Conservation (phyloP, 495 filamentous ascomycete genomes). For the Penicillium coffeae region DNA sequence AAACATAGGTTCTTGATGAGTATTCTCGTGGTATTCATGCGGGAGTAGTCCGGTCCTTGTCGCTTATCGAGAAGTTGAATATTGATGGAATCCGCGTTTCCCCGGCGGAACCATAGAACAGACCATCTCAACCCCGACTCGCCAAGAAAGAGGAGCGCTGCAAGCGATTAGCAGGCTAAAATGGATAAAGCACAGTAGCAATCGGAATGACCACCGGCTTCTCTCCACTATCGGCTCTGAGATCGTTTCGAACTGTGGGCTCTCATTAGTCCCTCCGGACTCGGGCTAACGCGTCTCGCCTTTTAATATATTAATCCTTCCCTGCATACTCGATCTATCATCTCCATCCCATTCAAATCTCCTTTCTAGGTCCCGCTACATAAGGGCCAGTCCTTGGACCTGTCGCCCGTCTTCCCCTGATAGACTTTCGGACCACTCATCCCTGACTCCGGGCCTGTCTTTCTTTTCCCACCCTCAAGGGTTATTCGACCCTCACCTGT, state of each 20-base stretch:
- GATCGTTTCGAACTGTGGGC: slow-evolving; percentile 22
- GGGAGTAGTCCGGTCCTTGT: too few species aligned
- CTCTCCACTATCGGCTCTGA: slow-evolving; percentile 22
- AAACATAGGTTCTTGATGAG: too few species aligned
- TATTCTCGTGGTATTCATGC: too few species aligned
- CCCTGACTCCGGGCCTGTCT: not conserved
- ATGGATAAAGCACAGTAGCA: slow-evolving; percentile 23
- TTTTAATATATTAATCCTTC: slow-evolving; percentile 24
- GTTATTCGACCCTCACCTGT: slow-evolving; percentile 2
- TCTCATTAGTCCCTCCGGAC: slow-evolving; percentile 1
- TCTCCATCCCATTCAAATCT: slow-evolving; percentile 1
- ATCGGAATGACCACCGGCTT: slow-evolving; percentile 18
- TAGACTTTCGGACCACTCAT: not conserved
- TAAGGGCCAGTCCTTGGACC: not conserved
- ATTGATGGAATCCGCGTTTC: too few species aligned
- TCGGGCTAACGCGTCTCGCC: slow-evolving; percentile 7
- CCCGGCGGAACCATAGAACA: too few species aligned
- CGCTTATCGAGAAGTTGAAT: too few species aligned
- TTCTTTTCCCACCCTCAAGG: not conserved
- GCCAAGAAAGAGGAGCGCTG: too few species aligned
- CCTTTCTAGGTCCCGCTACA: slow-evolving; percentile 2
- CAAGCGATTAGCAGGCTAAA: slow-evolving; percentile 18
- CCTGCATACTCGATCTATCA: slow-evolving; percentile 26
- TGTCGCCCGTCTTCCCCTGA: not conserved
- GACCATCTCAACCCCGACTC: too few species aligned